A percentile compares a stretch with the other conserved stretches of the same genome.
Evolutionary conservation across 192 early-diverging fungal species (phyloP).

Genomic region (Gryganskiella cystojenkinii): DNA sequence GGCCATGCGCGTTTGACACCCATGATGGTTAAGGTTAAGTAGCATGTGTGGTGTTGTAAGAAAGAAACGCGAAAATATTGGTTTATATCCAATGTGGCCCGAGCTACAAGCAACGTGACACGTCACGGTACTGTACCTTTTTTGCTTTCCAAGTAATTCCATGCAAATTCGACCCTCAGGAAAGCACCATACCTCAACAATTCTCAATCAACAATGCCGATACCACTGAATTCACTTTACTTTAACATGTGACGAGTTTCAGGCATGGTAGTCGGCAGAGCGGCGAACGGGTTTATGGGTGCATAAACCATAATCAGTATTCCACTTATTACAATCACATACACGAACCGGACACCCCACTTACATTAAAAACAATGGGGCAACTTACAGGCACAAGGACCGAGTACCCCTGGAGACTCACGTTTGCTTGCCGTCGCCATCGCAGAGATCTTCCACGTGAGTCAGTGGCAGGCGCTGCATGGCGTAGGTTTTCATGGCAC

Average conservation of each 20-base stretch:
- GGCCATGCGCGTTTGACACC: slow-evolving; percentile 8
- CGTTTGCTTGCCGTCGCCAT: too few relatives aligned
- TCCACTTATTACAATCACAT: background rate
- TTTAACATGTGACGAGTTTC: slow-evolving; percentile 9
- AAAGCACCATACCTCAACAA: slow-evolving; percentile 1
- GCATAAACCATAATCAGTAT: slow-evolving; percentile 12
- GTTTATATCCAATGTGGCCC: too few relatives aligned
- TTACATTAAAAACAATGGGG: background rate
- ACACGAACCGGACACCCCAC: background rate
- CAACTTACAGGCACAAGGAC: slow-evolving; percentile 7
- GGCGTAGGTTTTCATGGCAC: slow-evolving; percentile 17
- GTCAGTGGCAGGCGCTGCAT: too few relatives aligned
- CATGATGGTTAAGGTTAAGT: slow-evolving; percentile 2
- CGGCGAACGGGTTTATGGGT: slow-evolving; percentile 8
- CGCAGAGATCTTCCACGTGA: too few relatives aligned
- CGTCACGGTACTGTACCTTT: too few relatives aligned
- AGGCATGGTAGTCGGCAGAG: background rate
- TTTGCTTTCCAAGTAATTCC: background rate
- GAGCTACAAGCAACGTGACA: too few relatives aligned
- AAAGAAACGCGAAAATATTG: too few relatives aligned
- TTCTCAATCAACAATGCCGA: slow-evolving; percentile 2
- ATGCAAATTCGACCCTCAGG: background rate
- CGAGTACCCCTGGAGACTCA: background rate
- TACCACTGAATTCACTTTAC: background rate
- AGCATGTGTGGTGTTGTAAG: background rate